Conservation (phyloP, 2,329 filamentous ascomycete genomes). For the Pseudogymnoascus sp. region DNA sequence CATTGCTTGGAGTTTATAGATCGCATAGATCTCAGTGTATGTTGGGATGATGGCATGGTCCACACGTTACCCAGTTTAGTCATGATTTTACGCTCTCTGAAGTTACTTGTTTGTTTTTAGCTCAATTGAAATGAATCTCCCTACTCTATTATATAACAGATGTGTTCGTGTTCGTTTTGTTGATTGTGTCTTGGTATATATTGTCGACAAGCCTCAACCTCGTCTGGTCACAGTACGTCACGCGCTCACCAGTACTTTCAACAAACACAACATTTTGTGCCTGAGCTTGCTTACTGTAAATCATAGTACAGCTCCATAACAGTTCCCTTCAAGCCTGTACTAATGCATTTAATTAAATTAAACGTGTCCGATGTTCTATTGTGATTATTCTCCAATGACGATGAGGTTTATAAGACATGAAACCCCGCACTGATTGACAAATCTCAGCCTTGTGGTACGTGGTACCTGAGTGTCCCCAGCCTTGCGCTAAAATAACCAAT, state of each 20-base stretch:
- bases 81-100: not conserved
- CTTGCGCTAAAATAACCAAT: constrained; percentile 4
- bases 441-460: constrained; percentile 5
- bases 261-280: not conserved
- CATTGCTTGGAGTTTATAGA: constrained; percentile 16
- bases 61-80: constrained; percentile 9
- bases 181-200: not conserved
- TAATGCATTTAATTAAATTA: not conserved
- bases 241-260: not conserved
- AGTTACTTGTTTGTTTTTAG: constrained; percentile 6
- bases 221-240: not conserved
- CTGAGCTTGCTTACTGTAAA: not conserved
- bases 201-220: not conserved
- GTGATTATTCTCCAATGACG: not conserved
- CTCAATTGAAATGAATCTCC: constrained; percentile 6
- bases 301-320: not conserved
- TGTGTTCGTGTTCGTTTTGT: not conserved
- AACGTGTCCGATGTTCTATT: not conserved
- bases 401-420: not conserved
- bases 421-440: not conserved
- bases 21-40: constrained; percentile 10
- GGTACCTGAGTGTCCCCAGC: not conserved
- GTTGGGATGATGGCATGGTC: constrained; percentile 4
- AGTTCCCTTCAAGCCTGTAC: not conserved
- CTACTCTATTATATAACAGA: not conserved